These are phyloP conservation scores for Claviceps maximensis DNA, from an alignment of 2,329 filamentous ascomycete species.

Conservation along the genomic window DNA sequence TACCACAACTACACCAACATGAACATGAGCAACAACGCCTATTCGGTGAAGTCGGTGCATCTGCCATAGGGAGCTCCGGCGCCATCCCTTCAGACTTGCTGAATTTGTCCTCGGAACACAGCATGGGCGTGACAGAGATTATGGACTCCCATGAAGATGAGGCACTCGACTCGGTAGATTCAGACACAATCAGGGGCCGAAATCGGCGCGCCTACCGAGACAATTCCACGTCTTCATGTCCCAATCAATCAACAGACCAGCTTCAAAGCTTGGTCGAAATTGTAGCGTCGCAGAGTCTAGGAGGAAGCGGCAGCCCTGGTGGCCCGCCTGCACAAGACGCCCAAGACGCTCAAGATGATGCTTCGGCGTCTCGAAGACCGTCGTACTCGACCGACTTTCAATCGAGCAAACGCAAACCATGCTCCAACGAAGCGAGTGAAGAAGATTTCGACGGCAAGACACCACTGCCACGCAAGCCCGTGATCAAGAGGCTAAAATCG, in stretches of 20 bases:
- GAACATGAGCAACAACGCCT: slow-evolving; percentile 27
- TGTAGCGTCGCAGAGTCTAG: slow-evolving; percentile 43
- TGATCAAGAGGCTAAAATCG: slow-evolving; percentile 43
- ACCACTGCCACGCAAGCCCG: slow-evolving; percentile 27
- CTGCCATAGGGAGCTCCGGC: slow-evolving; percentile 40
- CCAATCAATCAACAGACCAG: slow-evolving; percentile 32
- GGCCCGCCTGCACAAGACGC: slow-evolving; percentile 11
- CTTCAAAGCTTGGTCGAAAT: slow-evolving; percentile 38
- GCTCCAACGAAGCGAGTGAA: slow-evolving; percentile 35
- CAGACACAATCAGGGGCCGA: slow-evolving; percentile 15
- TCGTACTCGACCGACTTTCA: slow-evolving; percentile 24
- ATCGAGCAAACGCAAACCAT: slow-evolving; percentile 43
- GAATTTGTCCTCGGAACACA: slow-evolving; percentile 32
- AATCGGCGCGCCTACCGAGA: slow-evolving; percentile 13
- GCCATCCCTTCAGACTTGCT: slow-evolving; percentile 34
- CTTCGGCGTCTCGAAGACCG: slow-evolving; percentile 12
- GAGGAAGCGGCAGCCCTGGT: slow-evolving; percentile 21
- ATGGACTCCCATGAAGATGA: slow-evolving; percentile 29
- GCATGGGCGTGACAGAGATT: slow-evolving; percentile 27
- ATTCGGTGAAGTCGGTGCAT: slow-evolving; percentile 43
- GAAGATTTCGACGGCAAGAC: slow-evolving; percentile 34
- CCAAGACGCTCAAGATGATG: background rate
- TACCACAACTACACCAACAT: slow-evolving; percentile 18
- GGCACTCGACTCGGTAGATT: slow-evolving; percentile 31
- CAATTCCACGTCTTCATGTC: slow-evolving; percentile 25